A percentile compares a stretch with the other conserved stretches of the same genome.
Conservation (phyloP, 2,329 filamentous ascomycete species). For the Aspergillus jensenii region DNA sequence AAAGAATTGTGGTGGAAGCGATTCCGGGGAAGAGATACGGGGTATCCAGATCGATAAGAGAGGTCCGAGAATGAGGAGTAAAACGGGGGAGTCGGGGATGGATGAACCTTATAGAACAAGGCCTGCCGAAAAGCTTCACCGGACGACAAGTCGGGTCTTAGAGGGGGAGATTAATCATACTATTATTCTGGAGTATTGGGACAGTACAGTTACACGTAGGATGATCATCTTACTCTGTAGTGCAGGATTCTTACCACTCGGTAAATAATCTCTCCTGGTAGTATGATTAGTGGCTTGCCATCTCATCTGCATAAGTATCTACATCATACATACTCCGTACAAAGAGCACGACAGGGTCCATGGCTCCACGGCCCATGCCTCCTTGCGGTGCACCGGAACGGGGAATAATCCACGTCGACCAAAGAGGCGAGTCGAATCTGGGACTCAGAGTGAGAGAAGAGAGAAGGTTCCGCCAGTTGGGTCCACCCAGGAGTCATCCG, state of each 20-base stretch:
- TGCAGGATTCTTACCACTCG: background rate
- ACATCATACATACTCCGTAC: background rate
- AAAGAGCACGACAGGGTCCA: background rate
- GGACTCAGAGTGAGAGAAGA: too few relatives aligned
- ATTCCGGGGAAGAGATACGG: background rate
- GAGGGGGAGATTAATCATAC: background rate
- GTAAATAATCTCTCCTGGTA: background rate
- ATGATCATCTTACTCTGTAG: background rate
- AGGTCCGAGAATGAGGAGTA: background rate
- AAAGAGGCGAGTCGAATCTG: too few relatives aligned
- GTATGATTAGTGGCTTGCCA: background rate
- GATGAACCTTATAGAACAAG: conserved; percentile 1
- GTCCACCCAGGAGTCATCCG: conserved; percentile 16
- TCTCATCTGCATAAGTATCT: background rate
- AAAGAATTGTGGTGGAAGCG: background rate
- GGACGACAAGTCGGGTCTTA: conserved; percentile 4
- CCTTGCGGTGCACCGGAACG: too few relatives aligned
- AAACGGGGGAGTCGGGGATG: background rate
- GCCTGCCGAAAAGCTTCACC: conserved; percentile 7
- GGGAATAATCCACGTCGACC: too few relatives aligned
- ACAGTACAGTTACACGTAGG: too few relatives aligned
- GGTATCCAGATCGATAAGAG: background rate
- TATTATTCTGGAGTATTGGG: background rate
- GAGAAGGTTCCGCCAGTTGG: background rate
- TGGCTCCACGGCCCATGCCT: too few relatives aligned